Evolutionary conservation across 2,329 filamentous ascomycete species (phyloP).

Genomic region (Exophiala spinifera): DNA sequence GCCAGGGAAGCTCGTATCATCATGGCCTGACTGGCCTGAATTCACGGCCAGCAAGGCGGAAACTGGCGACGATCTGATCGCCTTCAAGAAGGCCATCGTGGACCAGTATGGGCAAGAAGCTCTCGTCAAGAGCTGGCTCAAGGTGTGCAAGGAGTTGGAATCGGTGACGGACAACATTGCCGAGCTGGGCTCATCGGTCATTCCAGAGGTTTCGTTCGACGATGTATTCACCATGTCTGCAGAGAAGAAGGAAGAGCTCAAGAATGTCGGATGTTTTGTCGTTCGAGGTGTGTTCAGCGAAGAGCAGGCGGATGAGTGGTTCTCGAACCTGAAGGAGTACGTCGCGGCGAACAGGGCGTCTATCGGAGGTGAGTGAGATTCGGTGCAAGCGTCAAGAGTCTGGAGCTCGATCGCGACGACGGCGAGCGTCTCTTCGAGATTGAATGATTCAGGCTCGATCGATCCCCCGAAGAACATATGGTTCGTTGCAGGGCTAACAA

Average conservation of each 20-base stretch:
- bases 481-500: neutral
- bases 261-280: conserved; percentile 25
- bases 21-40: conserved; percentile 34
- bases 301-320: conserved; percentile 18
- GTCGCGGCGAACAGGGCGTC: conserved; percentile 31
- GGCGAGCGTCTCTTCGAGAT: no score
- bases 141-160: conserved; percentile 39
- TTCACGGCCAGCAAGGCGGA: conserved; percentile 26
- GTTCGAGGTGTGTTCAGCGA: conserved; percentile 20
- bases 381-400: no score
- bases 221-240: conserved; percentile 37
- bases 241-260: conserved; percentile 31
- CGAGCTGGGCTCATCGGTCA: conserved; percentile 33
- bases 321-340: conserved; percentile 34
- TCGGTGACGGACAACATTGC: conserved; percentile 38
- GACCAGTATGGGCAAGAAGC: conserved; percentile 38
- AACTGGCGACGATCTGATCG: conserved; percentile 19
- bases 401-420: no score
- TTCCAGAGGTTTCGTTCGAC: conserved; percentile 35
- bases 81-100: conserved; percentile 37
- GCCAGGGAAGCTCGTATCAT: conserved; percentile 25
- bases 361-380: conserved; percentile 8
- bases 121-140: conserved; percentile 39
- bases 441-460: no score
- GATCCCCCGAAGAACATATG: no score